Evolutionary conservation across 1,139 yeast species (phyloP).

Genomic region (Yamadazyma membranifaciens): DNA sequence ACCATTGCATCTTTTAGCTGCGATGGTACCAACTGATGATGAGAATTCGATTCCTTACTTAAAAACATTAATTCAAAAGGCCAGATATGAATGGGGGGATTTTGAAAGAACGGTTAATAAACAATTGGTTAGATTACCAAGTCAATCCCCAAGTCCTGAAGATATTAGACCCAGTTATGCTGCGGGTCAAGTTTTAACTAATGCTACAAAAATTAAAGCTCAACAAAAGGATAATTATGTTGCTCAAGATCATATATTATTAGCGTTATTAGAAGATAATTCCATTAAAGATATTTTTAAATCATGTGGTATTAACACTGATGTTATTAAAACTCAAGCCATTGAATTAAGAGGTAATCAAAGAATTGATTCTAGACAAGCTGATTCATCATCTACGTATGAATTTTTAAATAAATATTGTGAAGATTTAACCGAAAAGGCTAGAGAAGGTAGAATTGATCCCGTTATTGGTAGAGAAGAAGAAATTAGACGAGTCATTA

Average conservation of each 20-base stretch:
- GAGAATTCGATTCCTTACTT: conserved; percentile 72
- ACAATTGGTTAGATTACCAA: conserved; percentile 78
- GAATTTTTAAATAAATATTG: conserved; percentile 91
- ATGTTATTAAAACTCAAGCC: conserved; percentile 77
- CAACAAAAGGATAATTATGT: conserved; percentile 89
- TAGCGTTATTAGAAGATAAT: conserved; percentile 80
- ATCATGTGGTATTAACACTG: conserved; percentile 66
- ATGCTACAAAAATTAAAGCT: conserved; percentile 71
- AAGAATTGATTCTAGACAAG: conserved; percentile 89
- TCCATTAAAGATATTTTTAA: conserved; percentile 72
- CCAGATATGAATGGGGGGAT: conserved; percentile 81
- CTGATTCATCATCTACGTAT: conserved; percentile 81
- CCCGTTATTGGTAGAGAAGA: conserved; percentile 99
- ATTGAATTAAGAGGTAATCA: conserved; percentile 84
- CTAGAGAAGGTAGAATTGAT: conserved; percentile 90
- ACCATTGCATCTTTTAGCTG: conserved; percentile 89
- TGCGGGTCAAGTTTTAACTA: conserved; percentile 65
- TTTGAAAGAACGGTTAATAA: conserved; percentile 80
- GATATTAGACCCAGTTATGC: conserved; percentile 69
- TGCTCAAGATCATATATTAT: conserved; percentile 90
- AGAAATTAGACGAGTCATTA: conserved; percentile 90
- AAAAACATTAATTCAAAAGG: conserved; percentile 83
- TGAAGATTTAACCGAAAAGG: conserved; percentile 87
- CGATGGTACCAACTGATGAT: conserved; percentile 75
- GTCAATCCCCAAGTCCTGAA: conserved; percentile 84